Conservation (phyloP, 805 yeast genomes). For the Teunomyces lycoperdinae region DNA sequence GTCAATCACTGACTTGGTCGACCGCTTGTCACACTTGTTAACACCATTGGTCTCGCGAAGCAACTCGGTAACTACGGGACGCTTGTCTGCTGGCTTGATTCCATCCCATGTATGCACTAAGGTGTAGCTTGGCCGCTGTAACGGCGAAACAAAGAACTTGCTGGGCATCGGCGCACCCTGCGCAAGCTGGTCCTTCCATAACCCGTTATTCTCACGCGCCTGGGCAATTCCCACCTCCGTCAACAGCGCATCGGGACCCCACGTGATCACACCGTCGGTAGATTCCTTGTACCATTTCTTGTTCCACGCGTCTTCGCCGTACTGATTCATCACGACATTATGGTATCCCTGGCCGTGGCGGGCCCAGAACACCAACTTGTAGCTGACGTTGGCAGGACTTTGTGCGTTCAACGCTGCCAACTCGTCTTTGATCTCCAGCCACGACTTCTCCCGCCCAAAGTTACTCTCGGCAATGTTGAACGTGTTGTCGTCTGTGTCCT, state of each 20-base stretch:
- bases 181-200: slow-evolving; percentile 42
- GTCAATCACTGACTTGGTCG: slow-evolving; percentile 34
- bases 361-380: slow-evolving; percentile 52
- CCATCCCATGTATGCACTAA: slow-evolving; percentile 50
- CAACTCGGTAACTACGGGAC: slow-evolving; percentile 39
- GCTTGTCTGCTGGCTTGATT: slow-evolving; percentile 19
- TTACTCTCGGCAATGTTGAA: slow-evolving; percentile 43
- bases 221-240: slow-evolving; percentile 56
- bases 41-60: slow-evolving; percentile 61
- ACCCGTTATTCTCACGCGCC: slow-evolving; percentile 47
- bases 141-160: slow-evolving; percentile 57
- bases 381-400: slow-evolving; percentile 36
- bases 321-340: slow-evolving; percentile 51
- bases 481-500: slow-evolving; percentile 41
- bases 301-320: slow-evolving; percentile 60
- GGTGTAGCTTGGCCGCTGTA: slow-evolving; percentile 63
- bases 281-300: slow-evolving; percentile 48
- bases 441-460: slow-evolving; percentile 43
- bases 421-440: slow-evolving; percentile 36
- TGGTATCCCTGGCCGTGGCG: slow-evolving; percentile 75
- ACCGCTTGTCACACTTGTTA: slow-evolving; percentile 60
- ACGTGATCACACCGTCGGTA: slow-evolving; percentile 53
- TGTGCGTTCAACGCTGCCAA: slow-evolving; percentile 33
- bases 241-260: slow-evolving; percentile 62
- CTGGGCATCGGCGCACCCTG: slow-evolving; percentile 57